Base-by-base conservation (phyloP, 495 filamentous ascomycete genomes). In the Lasiosphaeris hirsuta region DNA sequence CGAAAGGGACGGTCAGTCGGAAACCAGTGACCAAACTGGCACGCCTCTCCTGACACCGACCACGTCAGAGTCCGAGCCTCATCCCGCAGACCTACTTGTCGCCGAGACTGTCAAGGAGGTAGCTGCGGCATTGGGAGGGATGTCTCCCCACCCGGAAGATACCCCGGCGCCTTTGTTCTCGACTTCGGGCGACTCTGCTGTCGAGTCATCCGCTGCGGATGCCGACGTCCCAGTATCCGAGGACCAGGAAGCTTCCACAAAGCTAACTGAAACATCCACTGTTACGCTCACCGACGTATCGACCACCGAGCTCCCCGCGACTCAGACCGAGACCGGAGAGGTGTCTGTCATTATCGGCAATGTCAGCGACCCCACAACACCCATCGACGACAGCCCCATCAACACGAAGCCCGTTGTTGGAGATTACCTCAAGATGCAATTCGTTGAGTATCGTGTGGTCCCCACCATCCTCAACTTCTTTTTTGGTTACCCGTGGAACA, bases 401-500 rank as follows among this genome's bases (percentile, higher is more conserved):
- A 54, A 42, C 0, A 35, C 62, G 7, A 80, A 81, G n/a, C 90
- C 92, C 8, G 93, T 99, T 19, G 94, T 99, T n/a, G 94, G 94
- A 13, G 94, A 99, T 69, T 90, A 86, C 63, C 79, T 99, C 54
- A 99, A 99, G 72, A 93, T 96, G 72, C 90, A 90, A 77, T 97
- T 99, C 69, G 93, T 97, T 13, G 86, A 96, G 71, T 84, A 97
- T 65, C 80, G 84, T 51, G 93, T 99, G 55, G 94, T 99, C 44
- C 95, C 95, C 13, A 96, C 94, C 4, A 97, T 98, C 51, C 70
- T 98, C 65, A 90, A 95, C 54, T 97, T 98, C 76, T 99, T 99
- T 77, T 99, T 97, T 79, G 86, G 85, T 52, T 97, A 97, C 70
- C 95, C 94, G 4, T 99, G 94, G 94, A 99, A 99, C 68, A 99